phyloP scores from a whole-genome alignment of 2,329 filamentous ascomycete species.

The Penicillium nordicum region DNA sequence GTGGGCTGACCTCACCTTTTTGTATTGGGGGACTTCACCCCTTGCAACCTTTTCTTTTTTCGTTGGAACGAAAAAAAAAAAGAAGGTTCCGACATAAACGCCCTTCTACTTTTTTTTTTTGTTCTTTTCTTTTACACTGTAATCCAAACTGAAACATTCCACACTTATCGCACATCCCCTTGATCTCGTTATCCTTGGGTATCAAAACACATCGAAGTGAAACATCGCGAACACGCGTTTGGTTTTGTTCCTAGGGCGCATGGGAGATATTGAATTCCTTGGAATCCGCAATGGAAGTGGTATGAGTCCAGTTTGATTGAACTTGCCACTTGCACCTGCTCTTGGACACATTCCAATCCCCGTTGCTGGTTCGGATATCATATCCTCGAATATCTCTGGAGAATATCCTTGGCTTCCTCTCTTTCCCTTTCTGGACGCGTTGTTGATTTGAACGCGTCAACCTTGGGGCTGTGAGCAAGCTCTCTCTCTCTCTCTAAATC shows the following conservation, averaged over 20 bases:
- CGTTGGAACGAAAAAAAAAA: neutral
- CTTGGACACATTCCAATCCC: constrained; percentile 2
- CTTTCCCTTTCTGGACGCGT: neutral
- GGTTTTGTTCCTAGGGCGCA: constrained; percentile 1
- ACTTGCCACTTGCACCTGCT: constrained; percentile 4
- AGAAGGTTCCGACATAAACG: neutral
- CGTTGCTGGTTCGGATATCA: neutral
- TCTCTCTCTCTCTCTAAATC: neutral
- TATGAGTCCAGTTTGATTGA: constrained; percentile 1
- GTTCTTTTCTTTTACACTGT: neutral
- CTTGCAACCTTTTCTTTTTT: constrained; percentile 12
- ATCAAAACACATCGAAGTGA: neutral
- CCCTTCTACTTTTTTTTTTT: neutral
- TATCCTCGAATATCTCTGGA: neutral
- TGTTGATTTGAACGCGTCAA: constrained; percentile 1
- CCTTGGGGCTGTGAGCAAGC: neutral
- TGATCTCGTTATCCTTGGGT: neutral
- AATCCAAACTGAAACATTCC: constrained; percentile 13
- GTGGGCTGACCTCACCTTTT: constrained; percentile 17
- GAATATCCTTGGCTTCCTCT: neutral
- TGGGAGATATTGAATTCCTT: constrained; percentile 4
- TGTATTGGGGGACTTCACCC: constrained; percentile 19
- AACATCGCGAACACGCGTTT: neutral
- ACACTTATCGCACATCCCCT: neutral
- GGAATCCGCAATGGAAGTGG: constrained; percentile 5